Evolutionary conservation across 2,329 filamentous ascomycete genomes (phyloP), one percentile per base, ranked within the genome.

Genomic region (Trichoderma lentiforme): DNA sequence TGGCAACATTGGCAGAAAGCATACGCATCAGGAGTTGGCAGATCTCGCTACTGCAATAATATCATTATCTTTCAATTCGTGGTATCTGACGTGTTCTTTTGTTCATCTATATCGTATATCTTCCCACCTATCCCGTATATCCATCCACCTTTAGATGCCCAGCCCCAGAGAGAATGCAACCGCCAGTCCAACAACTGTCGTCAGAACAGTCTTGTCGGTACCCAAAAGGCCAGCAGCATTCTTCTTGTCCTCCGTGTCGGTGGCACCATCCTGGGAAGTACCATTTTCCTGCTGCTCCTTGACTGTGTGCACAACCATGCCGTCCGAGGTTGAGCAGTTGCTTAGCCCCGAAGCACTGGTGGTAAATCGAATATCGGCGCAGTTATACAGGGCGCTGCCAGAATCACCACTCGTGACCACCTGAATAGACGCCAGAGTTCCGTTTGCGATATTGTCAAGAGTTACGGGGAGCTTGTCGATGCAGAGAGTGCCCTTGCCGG

Each of bases 301-400:
- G 73, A 85, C 75, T 12, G 71, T 69, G 56, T 72, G 73, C 34
- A 79, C 76, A 26, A 82, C 83, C 58, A 93, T 82, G 39, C 86
- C 87, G 4, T 78, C 76, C 0, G 79, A 76, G 26, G 58, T 67
- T 4, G 72, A 77, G 73, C 79, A 80, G 72, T 80, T 80, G 30
- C 82, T 78, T 18, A 86, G 83, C 9, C 82, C 79, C 21, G 85
- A 82, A 5, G 87, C 84, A 12, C 83, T 82, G 66, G 83, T 82
- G 36, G 85, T 86, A 82, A 95, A 91, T 30, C 88, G 90, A 75
- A 94, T 88, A 76, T 95, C 92, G 77, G 92, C 90, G 80, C 92
- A 95, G 81, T 91, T 92, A 81, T 93, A 94, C 36, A 94, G 82
- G 18, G 91, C 89, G 51, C 84, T 86, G 24, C 84, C 86, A 4